These are phyloP conservation scores for Suillus bovinus DNA, from an alignment of 768 basidiomycete genomes.

Conservation along the genomic window DNA sequence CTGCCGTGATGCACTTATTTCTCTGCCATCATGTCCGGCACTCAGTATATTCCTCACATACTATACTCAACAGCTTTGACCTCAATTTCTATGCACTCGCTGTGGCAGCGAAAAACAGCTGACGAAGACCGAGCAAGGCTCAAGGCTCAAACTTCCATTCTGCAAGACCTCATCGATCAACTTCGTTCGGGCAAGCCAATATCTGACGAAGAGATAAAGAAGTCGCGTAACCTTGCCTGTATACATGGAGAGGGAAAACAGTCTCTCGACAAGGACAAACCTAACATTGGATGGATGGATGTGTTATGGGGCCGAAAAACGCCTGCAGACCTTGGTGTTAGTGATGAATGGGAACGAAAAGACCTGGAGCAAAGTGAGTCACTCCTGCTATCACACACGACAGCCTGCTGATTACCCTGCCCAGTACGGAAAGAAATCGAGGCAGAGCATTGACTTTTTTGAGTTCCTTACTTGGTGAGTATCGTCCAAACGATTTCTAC, in stretches of 20 bases:
- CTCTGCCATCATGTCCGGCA: slow-evolving; percentile 22
- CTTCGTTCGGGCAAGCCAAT: slow-evolving; percentile 48
- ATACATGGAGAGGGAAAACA: slow-evolving; percentile 26
- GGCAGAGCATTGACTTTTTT: background rate
- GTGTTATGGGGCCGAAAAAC: slow-evolving; percentile 45
- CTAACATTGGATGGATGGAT: slow-evolving; percentile 48
- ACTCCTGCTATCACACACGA: background rate
- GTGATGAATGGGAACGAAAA: slow-evolving; percentile 39
- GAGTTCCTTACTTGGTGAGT: background rate
- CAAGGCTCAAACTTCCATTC: slow-evolving; percentile 60
- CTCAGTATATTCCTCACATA: slow-evolving; percentile 60
- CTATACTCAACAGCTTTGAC: slow-evolving; percentile 65
- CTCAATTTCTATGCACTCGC: slow-evolving; percentile 67
- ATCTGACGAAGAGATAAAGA: slow-evolving; percentile 50
- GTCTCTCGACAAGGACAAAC: slow-evolving; percentile 10
- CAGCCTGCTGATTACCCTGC: background rate
- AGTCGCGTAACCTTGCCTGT: slow-evolving; percentile 55
- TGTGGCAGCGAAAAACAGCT: slow-evolving; percentile 49
- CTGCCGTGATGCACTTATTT: background rate
- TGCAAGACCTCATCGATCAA: slow-evolving; percentile 57
- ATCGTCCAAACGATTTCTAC: background rate
- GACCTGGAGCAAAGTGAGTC: slow-evolving; percentile 42
- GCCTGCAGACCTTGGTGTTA: slow-evolving; percentile 8
- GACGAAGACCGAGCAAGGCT: slow-evolving; percentile 56
- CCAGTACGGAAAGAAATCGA: slow-evolving; percentile 16